Evolutionary conservation across 139 green algal species (phyloP).

Genomic region (Chlorella sp.): DNA sequence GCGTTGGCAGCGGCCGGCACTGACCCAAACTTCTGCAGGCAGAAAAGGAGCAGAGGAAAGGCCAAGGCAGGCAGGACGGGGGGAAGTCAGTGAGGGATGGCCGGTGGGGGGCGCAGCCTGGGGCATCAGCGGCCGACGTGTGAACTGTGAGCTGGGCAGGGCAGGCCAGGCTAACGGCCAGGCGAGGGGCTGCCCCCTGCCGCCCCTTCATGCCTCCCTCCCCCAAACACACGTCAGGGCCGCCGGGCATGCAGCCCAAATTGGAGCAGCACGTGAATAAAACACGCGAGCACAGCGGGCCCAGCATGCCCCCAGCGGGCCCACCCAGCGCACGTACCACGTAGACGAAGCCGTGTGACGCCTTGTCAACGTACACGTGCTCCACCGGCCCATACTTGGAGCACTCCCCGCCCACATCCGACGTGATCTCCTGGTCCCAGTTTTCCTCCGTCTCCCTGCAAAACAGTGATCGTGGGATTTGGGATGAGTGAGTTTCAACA

Average conservation of each 20-base stretch:
- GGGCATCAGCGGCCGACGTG: no score
- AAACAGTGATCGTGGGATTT: no score
- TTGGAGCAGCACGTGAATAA: no score
- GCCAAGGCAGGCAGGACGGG: background rate
- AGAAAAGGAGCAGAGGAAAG: background rate
- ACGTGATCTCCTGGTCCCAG: conserved; percentile 91
- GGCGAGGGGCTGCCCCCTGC: background rate
- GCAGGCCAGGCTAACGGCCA: background rate
- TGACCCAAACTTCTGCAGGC: conserved; percentile 70
- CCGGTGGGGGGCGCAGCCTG: background rate
- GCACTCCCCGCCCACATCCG: conserved; percentile 91
- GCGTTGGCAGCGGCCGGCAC: conserved; percentile 70
- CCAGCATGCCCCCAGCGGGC: no score
- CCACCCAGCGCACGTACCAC: conserved; percentile 42
- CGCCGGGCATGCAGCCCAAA: no score
- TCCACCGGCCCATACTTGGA: conserved; percentile 88
- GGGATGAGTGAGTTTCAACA: no score
- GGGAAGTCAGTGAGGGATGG: background rate
- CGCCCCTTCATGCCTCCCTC: background rate
- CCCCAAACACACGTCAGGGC: no score
- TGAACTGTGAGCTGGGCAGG: no score
- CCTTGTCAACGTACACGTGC: conserved; percentile 85
- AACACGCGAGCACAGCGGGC: no score
- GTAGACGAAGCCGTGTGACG: conserved; percentile 92
- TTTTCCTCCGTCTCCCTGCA: conserved; percentile 76